phyloP scores from a whole-genome alignment of 208 protist genomes.

The Perkinsela sp. region DNA sequence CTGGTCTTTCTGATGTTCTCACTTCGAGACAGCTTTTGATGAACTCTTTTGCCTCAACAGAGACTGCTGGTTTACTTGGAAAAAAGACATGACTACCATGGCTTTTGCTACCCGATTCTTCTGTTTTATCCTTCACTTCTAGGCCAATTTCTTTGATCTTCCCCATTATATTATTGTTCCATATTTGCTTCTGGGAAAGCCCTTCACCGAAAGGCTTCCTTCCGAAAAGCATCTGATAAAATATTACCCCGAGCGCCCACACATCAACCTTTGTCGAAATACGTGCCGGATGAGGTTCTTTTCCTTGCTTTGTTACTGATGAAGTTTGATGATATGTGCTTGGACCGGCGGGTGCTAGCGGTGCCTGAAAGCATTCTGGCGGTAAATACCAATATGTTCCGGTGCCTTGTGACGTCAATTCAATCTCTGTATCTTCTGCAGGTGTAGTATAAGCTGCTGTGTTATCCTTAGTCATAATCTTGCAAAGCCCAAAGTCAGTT shows the following conservation, averaged over 20 bases:
- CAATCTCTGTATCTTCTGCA: conserved; percentile 44
- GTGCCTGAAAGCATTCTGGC: conserved; percentile 71
- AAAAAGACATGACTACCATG: conserved; percentile 13
- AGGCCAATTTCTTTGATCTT: conserved; percentile 14
- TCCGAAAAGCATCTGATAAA: conserved; percentile 81
- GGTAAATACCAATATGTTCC: conserved; percentile 87
- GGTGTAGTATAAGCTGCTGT: conserved; percentile 10
- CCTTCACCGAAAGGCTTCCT: conserved; percentile 72
- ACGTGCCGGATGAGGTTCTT: conserved; percentile 6
- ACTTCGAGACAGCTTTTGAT: conserved; percentile 31
- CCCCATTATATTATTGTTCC: conserved; percentile 34
- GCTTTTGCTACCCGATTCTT: neutral
- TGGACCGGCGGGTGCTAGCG: conserved; percentile 30
- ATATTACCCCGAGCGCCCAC: conserved; percentile 72
- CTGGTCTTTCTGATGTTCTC: conserved; percentile 26
- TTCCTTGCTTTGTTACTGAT: neutral
- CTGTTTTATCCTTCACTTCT: neutral
- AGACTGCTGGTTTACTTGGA: conserved; percentile 19
- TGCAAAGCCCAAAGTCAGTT: conserved; percentile 86
- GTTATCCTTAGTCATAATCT: conserved; percentile 42
- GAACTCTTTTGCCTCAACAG: conserved; percentile 36
- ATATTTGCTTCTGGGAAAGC: conserved; percentile 46
- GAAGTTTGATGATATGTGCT: conserved; percentile 1
- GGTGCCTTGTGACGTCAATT: conserved; percentile 75
- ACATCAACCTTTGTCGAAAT: conserved; percentile 67